Conservation (phyloP, 1,284 basidiomycete species). For the Inonotus obliquus region DNA sequence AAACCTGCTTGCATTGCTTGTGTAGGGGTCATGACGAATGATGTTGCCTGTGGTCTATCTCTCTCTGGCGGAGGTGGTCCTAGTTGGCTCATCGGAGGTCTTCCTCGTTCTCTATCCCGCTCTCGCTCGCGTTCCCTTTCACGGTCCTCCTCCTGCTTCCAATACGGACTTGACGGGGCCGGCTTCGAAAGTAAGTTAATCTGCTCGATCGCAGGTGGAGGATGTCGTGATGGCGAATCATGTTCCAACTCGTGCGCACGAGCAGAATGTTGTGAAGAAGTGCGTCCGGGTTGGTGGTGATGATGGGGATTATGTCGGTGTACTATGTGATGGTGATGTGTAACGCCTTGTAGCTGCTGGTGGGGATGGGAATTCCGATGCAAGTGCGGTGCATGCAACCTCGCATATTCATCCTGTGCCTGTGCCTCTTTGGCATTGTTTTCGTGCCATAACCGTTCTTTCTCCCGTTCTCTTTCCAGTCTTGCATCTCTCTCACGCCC, state of each 20-base stretch:
- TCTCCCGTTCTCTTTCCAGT: constrained; percentile 18
- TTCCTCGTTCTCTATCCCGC: constrained; percentile 19
- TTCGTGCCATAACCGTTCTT: constrained; percentile 16
- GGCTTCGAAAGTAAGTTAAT: constrained; percentile 12
- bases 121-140: constrained; percentile 18
- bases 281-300: constrained; percentile 1
- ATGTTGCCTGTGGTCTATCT: constrained; percentile 28
- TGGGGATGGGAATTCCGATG: constrained; percentile 15
- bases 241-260: constrained; percentile 11
- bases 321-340: constrained; percentile 18
- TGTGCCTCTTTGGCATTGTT: constrained; percentile 15
- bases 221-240: constrained; percentile 5
- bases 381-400: constrained; percentile 8
- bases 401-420: constrained; percentile 7
- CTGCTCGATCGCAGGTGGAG: constrained; percentile 12
- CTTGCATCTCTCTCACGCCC: constrained; percentile 15
- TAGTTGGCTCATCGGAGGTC: constrained; percentile 24
- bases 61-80: constrained; percentile 10
- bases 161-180: constrained; percentile 5
- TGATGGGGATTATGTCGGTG: constrained; percentile 15
- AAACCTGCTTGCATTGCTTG: constrained; percentile 32
- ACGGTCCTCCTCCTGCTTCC: constrained; percentile 18
- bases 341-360: constrained; percentile 15
- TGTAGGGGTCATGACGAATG: constrained; percentile 48
- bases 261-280: background rate